A percentile compares a stretch with the other conserved stretches of the same genome.
Evolutionary conservation across 371 early-diverging fungal species (phyloP).

Genomic region (Apophysomyces sp.): DNA sequence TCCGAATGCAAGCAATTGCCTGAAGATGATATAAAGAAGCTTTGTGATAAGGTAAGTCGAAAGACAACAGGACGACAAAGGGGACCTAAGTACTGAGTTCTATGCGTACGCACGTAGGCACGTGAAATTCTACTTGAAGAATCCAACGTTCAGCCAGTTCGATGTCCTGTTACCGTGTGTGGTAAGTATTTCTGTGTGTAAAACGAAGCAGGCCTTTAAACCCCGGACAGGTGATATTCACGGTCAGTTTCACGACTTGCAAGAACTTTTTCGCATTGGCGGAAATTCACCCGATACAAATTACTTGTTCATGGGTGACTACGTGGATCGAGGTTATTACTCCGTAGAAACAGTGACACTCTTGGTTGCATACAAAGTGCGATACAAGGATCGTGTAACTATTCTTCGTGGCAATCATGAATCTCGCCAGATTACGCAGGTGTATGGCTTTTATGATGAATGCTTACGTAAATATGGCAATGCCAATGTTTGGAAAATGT

Average conservation of each 20-base stretch:
- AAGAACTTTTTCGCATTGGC: slow-evolving; percentile 98
- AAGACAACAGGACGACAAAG: neutral
- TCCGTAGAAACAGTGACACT: slow-evolving; percentile 97
- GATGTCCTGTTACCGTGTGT: slow-evolving; percentile 95
- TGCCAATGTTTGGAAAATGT: slow-evolving; percentile 98
- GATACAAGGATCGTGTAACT: slow-evolving; percentile 96
- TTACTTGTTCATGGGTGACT: slow-evolving; percentile 99
- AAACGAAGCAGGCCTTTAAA: too few relatives aligned
- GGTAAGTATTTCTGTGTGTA: slow-evolving; percentile 44
- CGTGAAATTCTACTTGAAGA: slow-evolving; percentile 93
- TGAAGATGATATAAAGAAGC: slow-evolving; percentile 91
- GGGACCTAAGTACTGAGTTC: neutral
- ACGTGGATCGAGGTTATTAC: slow-evolving; percentile 99
- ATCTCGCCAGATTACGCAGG: slow-evolving; percentile 98
- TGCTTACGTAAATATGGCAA: slow-evolving; percentile 97
- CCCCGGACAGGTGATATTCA: slow-evolving; percentile 79
- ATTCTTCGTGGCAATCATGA: slow-evolving; percentile 99
- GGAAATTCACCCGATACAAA: slow-evolving; percentile 97
- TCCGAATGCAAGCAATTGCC: slow-evolving; percentile 89
- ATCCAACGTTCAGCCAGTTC: slow-evolving; percentile 94
- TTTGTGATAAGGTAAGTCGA: slow-evolving; percentile 86
- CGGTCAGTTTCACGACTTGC: slow-evolving; percentile 98
- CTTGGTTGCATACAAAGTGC: slow-evolving; percentile 93
- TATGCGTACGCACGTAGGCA: slow-evolving; percentile 56
- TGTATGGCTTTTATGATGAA: slow-evolving; percentile 98